phyloP scores from a whole-genome alignment of 192 early-diverging fungal genomes.

The Diversispora epigaea region DNA sequence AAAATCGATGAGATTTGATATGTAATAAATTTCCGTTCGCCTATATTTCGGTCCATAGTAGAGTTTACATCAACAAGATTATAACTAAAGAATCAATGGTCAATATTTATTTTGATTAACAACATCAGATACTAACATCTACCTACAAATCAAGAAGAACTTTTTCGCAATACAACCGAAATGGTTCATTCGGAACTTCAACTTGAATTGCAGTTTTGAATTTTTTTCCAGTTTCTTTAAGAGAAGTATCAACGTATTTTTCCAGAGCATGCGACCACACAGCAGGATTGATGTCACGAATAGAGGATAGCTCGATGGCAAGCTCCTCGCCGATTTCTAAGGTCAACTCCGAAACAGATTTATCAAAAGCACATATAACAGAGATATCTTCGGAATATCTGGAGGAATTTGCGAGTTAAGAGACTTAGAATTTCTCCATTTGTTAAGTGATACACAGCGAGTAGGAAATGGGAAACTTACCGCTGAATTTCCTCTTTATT shows the following conservation, averaged over 20 bases:
- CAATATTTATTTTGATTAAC: conserved; percentile 5
- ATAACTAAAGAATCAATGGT: conserved; percentile 8
- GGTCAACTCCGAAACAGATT: conserved; percentile 13
- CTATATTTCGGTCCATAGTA: conserved; percentile 26
- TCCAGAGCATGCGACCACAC: conserved; percentile 18
- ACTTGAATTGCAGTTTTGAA: conserved; percentile 15
- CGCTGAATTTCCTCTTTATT: conserved; percentile 12
- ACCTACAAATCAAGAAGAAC: conserved; percentile 34
- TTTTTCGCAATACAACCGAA: conserved; percentile 32
- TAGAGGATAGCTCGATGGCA: conserved; percentile 14
- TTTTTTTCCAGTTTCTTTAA: conserved; percentile 21
- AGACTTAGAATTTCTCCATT: conserved; percentile 3
- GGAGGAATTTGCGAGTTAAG: conserved; percentile 6
- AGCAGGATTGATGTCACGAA: conserved; percentile 22
- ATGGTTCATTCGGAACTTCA: conserved; percentile 27
- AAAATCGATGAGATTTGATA: conserved; percentile 24
- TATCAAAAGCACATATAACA: conserved; percentile 22
- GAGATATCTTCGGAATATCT: conserved; percentile 18
- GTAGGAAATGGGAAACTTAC: conserved; percentile 11
- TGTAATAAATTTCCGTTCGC: conserved; percentile 23
- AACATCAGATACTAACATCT: conserved; percentile 8
- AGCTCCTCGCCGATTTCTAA: conserved; percentile 32
- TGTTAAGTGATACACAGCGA: neutral
- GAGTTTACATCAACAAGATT: conserved; percentile 21
- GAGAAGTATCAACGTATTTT: conserved; percentile 14